Conservation (phyloP, 2,329 filamentous ascomycete genomes). For the Tricladium varicosporioides region DNA sequence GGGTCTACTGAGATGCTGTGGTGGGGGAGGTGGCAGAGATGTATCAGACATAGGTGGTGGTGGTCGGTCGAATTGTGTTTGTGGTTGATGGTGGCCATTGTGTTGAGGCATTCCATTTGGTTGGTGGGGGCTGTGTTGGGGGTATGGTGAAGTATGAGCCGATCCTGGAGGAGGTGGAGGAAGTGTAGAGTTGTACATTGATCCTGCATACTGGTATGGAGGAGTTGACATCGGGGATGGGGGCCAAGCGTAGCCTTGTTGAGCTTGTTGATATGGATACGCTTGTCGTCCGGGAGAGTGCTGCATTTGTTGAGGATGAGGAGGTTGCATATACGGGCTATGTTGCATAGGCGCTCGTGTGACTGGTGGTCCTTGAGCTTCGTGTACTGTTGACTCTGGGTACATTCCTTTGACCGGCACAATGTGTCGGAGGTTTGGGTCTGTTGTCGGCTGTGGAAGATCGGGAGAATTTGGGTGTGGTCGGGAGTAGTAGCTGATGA, state of each 20-base stretch:
- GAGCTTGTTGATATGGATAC: slow-evolving; percentile 39
- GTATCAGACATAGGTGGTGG: slow-evolving; percentile 36
- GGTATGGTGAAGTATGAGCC: slow-evolving; percentile 30
- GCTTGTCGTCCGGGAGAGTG: slow-evolving; percentile 35
- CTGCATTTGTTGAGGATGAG: slow-evolving; percentile 37
- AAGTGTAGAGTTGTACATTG: slow-evolving; percentile 37
- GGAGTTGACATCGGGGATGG: slow-evolving; percentile 55
- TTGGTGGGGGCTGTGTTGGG: slow-evolving; percentile 30
- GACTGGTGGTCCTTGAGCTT: slow-evolving; percentile 77
- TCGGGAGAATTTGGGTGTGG: slow-evolving; percentile 70
- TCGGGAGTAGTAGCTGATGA: slow-evolving; percentile 95
- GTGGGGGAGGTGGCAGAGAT: slow-evolving; percentile 31
- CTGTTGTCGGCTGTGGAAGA: slow-evolving; percentile 77
- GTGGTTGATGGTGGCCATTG: slow-evolving; percentile 17
- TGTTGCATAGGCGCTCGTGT: slow-evolving; percentile 69
- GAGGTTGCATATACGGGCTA: slow-evolving; percentile 42
- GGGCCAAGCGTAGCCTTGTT: slow-evolving; percentile 50
- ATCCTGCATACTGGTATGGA: slow-evolving; percentile 43
- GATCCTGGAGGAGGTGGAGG: slow-evolving; percentile 34
- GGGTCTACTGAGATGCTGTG: slow-evolving; percentile 22
- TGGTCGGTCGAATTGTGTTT: slow-evolving; percentile 34
- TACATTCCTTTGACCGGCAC: slow-evolving; percentile 93
- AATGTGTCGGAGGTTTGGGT: slow-evolving; percentile 77
- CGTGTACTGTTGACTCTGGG: slow-evolving; percentile 90
- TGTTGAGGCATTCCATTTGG: slow-evolving; percentile 16